Base-by-base conservation (phyloP, 768 basidiomycete species). In the Ephemerocybe angulata region DNA sequence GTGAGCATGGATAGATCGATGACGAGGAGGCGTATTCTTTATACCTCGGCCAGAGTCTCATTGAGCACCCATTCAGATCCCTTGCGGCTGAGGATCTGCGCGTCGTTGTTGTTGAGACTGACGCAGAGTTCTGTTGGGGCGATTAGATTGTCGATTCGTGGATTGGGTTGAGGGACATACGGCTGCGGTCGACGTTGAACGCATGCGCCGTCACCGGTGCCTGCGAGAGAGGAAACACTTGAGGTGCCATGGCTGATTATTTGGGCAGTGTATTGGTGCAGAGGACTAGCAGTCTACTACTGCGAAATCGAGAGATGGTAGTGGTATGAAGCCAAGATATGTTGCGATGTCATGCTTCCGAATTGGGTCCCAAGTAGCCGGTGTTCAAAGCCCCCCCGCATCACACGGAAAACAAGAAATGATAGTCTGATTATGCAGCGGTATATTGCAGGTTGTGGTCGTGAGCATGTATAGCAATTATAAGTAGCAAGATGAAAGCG, bases 241-340 rank as follows among this genome's bases (percentile, higher is more conserved):
- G 84, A 44, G 90, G 88, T 28, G 82, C 69, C 71, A 91, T 82
- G 44, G 10, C 55, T 42, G 50, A 42, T 48, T 19, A 41, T 19
- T 6, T 7, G 15, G 38, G 5, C 21, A 46, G 33, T 40, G 13
- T 27, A 47, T 22, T 29, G n/a, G 7, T 54, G 65, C 77, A 76
- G 75, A 92, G 90, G 88, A 90, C 87, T 80, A 82, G 73, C 88
- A 92, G 88, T 92, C 89, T 65, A 92, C 89, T 87, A 81, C 85
- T 82, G 83, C 78, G 69, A 50, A 46, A 28, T 41, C 8, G 40
- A 31, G 29, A 61, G 50, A 49, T 59, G 40, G 51, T 35, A 53
- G 52, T 59, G 41, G 52, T 42, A 42, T 5, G 2, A 21, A 29
- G 25, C 47, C 38, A 42, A 52, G 29, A n/a, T n/a, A n/a, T n/a